Evolutionary conservation across 352 stramenopile genomes (phyloP).

Genomic region (Globisporangium parvum): DNA sequence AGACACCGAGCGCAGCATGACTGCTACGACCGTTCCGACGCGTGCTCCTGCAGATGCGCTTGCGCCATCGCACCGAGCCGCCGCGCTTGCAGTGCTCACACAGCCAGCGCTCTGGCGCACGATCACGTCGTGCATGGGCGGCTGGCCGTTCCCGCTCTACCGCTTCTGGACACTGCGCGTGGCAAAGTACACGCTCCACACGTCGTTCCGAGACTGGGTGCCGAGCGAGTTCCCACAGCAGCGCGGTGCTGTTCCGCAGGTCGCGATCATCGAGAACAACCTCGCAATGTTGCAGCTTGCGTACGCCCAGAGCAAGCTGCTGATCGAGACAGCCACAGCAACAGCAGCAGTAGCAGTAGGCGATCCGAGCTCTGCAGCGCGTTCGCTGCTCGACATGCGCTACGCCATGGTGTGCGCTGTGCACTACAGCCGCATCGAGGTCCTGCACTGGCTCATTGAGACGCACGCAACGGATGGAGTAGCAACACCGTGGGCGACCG

Average conservation of each 20-base stretch:
- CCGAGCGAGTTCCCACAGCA: background rate
- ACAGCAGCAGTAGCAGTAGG: too few species aligned
- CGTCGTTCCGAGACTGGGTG: background rate
- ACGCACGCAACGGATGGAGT: background rate
- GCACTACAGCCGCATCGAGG: background rate
- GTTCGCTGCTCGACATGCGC: background rate
- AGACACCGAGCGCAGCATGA: too few species aligned
- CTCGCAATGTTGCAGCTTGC: background rate
- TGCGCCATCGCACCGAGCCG: too few species aligned
- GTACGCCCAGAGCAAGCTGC: background rate
- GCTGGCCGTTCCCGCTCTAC: slow-evolving; percentile 1
- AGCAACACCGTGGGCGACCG: background rate
- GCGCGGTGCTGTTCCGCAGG: background rate
- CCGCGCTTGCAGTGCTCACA: slow-evolving; percentile 1
- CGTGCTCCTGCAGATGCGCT: too few species aligned
- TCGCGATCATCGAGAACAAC: slow-evolving; percentile 3
- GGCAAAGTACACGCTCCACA: background rate
- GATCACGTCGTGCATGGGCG: background rate
- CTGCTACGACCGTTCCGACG: too few species aligned
- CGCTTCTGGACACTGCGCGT: background rate
- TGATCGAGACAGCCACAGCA: background rate
- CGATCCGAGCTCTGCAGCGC: too few species aligned
- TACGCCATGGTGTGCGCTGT: background rate
- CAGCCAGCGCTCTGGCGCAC: background rate
- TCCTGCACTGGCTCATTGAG: background rate